phyloP scores from a whole-genome alignment of 2,329 filamentous ascomycete species.

The Fusarium sarcochroum region DNA sequence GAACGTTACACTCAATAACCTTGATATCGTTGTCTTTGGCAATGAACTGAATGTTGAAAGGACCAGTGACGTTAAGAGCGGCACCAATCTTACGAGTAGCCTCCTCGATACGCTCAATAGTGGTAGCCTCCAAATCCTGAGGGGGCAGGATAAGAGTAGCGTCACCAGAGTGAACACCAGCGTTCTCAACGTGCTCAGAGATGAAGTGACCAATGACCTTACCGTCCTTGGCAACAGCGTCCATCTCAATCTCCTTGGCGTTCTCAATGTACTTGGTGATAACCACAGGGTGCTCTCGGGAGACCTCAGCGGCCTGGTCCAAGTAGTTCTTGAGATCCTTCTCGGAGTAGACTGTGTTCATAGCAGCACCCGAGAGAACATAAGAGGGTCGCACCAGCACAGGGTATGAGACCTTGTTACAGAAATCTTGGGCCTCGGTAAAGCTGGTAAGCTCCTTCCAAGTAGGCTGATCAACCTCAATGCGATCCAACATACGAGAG shows the following conservation, averaged over 20 bases:
- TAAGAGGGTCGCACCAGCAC: constrained; percentile 97
- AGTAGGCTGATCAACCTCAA: constrained; percentile 93
- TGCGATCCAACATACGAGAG: constrained; percentile 95
- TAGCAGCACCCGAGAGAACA: constrained; percentile 95
- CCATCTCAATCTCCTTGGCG: constrained; percentile 99
- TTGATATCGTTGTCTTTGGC: constrained; percentile 99
- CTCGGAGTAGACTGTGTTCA: constrained; percentile 99
- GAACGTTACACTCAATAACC: constrained; percentile 99
- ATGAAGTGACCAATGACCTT: constrained; percentile 95
- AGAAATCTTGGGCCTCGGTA: constrained; percentile 89
- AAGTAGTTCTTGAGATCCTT: constrained; percentile 92
- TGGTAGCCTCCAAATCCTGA: constrained; percentile 91
- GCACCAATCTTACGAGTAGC: constrained; percentile 95
- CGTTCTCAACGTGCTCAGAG: constrained; percentile 98
- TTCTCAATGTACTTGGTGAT: constrained; percentile 99
- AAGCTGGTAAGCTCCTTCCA: constrained; percentile 99
- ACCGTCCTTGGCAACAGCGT: constrained; percentile 92
- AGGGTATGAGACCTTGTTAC: constrained; percentile 89
- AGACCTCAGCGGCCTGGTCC: constrained; percentile 92
- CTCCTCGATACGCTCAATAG: constrained; percentile 91
- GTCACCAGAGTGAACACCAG: constrained; percentile 97
- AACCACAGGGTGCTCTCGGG: constrained; percentile 94
- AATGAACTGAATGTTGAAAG: constrained; percentile 99
- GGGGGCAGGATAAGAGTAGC: constrained; percentile 95
- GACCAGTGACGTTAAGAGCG: constrained; percentile 94